Evolutionary conservation across 2,329 filamentous ascomycete species (phyloP).

Genomic region (Fusarium devonianum): DNA sequence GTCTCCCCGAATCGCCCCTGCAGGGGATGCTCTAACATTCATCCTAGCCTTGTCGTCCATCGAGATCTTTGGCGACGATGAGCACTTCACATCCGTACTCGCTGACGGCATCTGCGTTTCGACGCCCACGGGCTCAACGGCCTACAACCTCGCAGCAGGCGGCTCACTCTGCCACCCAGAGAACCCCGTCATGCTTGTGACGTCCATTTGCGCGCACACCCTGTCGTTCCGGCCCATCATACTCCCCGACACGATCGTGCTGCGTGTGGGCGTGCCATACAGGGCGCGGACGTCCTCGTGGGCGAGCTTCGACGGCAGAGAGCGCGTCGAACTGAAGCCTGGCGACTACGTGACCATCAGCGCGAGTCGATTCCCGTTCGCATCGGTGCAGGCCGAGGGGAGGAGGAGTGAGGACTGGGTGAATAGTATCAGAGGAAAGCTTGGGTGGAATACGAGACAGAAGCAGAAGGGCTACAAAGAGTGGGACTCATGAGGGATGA

Average conservation of each 20-base stretch:
- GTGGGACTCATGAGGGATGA: constrained; percentile 50
- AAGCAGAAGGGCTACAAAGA: constrained; percentile 71
- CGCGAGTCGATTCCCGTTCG: constrained; percentile 81
- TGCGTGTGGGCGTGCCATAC: constrained; percentile 93
- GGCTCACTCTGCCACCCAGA: constrained; percentile 95
- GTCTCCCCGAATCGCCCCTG: constrained; percentile 43
- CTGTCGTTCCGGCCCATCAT: constrained; percentile 97
- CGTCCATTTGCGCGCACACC: constrained; percentile 93
- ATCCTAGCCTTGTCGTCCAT: constrained; percentile 82
- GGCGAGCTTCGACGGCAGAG: constrained; percentile 97
- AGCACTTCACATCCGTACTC: constrained; percentile 92
- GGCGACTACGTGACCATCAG: constrained; percentile 88
- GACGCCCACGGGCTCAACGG: constrained; percentile 92
- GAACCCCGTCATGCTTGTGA: constrained; percentile 94
- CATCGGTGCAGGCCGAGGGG: constrained; percentile 74
- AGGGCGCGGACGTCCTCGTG: constrained; percentile 87
- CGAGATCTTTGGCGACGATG: constrained; percentile 92
- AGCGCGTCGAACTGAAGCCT: constrained; percentile 79
- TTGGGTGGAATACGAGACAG: constrained; percentile 83
- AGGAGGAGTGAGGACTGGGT: constrained; percentile 80
- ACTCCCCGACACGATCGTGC: constrained; percentile 91
- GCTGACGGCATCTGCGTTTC: constrained; percentile 94
- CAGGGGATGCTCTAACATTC: constrained; percentile 14
- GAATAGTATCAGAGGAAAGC: constrained; percentile 78
- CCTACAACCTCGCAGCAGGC: constrained; percentile 95